phyloP scores from a whole-genome alignment of 768 basidiomycete genomes.

The Polyporus arcularius region DNA sequence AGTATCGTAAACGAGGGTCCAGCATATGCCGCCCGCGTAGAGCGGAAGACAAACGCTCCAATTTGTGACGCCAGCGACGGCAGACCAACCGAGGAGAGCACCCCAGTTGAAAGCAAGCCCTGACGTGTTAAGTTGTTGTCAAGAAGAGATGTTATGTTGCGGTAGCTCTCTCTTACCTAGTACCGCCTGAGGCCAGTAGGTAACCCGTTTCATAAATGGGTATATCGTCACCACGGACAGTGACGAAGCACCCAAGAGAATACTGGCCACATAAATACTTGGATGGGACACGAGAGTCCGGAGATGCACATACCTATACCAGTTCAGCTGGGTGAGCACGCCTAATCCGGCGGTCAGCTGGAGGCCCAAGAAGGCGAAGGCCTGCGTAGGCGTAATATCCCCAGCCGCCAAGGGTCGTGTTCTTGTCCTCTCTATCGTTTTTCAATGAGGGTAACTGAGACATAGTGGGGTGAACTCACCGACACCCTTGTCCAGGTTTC shows the following conservation, averaged over 20 bases:
- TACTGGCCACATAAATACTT: slow-evolving; percentile 46
- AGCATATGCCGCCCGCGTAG: slow-evolving; percentile 86
- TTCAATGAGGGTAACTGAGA: background rate
- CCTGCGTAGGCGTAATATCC: slow-evolving; percentile 74
- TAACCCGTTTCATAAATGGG: slow-evolving; percentile 96
- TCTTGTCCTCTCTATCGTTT: slow-evolving; percentile 76
- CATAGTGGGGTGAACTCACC: slow-evolving; percentile 51
- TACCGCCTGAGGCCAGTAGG: slow-evolving; percentile 95
- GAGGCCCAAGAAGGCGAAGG: slow-evolving; percentile 75
- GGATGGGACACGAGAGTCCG: background rate
- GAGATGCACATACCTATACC: slow-evolving; percentile 73
- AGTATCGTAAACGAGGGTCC: slow-evolving; percentile 97
- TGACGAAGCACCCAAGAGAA: slow-evolving; percentile 89
- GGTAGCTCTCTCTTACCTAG: slow-evolving; percentile 61
- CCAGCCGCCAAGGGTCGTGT: slow-evolving; percentile 86
- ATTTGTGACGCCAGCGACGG: slow-evolving; percentile 77
- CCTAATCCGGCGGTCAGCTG: slow-evolving; percentile 84
- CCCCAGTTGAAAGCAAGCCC: slow-evolving; percentile 99
- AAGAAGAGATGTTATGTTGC: background rate
- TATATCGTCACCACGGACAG: slow-evolving; percentile 86
- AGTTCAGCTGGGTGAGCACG: slow-evolving; percentile 88
- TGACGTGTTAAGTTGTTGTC: slow-evolving; percentile 28
- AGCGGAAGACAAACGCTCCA: slow-evolving; percentile 86
- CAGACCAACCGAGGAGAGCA: slow-evolving; percentile 93
- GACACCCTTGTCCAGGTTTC: slow-evolving; percentile 86